A percentile compares a stretch with the other conserved stretches of the same genome.
Conservation (phyloP, 257 asterid genomes). For the Solanum medicagineum region DNA sequence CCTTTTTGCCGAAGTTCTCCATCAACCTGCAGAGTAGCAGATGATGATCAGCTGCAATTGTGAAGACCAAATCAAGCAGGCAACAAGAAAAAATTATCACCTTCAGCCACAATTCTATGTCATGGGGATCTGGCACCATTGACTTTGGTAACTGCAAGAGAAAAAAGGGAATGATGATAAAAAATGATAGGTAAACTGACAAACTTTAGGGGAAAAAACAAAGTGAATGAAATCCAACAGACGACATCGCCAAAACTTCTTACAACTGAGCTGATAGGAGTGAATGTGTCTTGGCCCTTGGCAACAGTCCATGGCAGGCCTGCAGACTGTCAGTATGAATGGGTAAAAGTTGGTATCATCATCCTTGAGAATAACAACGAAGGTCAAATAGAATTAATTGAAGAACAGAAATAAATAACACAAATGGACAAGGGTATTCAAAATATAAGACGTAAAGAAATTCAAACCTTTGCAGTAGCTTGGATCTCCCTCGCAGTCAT, state of each 20-base stretch:
- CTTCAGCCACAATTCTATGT: constrained; percentile 85
- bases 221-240: not conserved
- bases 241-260: constrained; percentile 16
- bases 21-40: constrained; percentile 54
- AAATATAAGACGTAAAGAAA: not conserved
- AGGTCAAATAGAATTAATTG: not conserved
- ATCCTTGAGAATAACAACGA: not conserved
- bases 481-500: constrained; percentile 98
- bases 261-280: constrained; percentile 91
- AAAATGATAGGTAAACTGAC: not conserved
- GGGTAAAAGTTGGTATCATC: not conserved
- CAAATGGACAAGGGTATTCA: not conserved
- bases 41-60: not conserved
- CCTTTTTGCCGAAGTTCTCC: constrained; percentile 88
- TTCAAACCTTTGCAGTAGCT: constrained; percentile 73
- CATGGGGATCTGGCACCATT: constrained; percentile 79
- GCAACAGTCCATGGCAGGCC: constrained; percentile 99
- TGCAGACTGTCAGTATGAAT: constrained; percentile 59
- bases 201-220: not conserved
- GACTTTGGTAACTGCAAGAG: constrained; percentile 50
- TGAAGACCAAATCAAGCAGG: not conserved
- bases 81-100: constrained; percentile 18
- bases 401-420: not conserved
- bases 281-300: constrained; percentile 97
- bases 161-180: not conserved